Conservation (phyloP, 2,329 filamentous ascomycete genomes). For the Verticillium isaacii region DNA sequence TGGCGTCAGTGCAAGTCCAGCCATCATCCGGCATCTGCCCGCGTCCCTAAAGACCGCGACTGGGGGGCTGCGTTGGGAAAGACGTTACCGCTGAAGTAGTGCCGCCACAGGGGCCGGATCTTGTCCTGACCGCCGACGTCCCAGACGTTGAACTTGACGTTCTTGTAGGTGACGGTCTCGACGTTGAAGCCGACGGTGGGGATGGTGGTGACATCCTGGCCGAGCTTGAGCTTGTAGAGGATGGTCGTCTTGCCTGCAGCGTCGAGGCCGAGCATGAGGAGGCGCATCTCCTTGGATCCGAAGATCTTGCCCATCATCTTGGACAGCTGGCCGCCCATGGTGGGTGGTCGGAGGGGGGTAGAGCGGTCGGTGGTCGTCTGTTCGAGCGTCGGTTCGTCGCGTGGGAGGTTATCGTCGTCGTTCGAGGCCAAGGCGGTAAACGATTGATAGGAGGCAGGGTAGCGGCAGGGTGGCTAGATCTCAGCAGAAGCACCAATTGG, state of each 20-base stretch:
- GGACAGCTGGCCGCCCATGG: conserved; percentile 87
- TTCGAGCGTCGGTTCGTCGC: not conserved
- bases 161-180: conserved; percentile 98
- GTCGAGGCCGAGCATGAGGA: conserved; percentile 96
- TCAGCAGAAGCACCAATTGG: not conserved
- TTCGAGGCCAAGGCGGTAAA: not conserved
- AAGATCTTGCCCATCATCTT: conserved; percentile 99
- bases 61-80: not conserved
- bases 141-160: conserved; percentile 99
- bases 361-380: not conserved
- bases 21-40: not conserved
- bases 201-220: conserved; percentile 97
- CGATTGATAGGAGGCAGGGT: not conserved
- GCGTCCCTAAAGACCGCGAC: not conserved
- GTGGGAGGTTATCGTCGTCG: not conserved
- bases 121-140: conserved; percentile 99
- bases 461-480: not conserved
- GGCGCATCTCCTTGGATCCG: conserved; percentile 97
- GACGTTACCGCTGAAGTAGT: conserved; percentile 79
- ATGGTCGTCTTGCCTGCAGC: conserved; percentile 99
- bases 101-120: conserved; percentile 94
- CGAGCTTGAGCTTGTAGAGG: conserved; percentile 97
- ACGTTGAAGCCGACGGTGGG: conserved; percentile 99
- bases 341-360: not conserved
- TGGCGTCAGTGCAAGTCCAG: not conserved